Evolutionary conservation across 768 basidiomycete species (phyloP).

Genomic region (Psilocybe tampanensis): DNA sequence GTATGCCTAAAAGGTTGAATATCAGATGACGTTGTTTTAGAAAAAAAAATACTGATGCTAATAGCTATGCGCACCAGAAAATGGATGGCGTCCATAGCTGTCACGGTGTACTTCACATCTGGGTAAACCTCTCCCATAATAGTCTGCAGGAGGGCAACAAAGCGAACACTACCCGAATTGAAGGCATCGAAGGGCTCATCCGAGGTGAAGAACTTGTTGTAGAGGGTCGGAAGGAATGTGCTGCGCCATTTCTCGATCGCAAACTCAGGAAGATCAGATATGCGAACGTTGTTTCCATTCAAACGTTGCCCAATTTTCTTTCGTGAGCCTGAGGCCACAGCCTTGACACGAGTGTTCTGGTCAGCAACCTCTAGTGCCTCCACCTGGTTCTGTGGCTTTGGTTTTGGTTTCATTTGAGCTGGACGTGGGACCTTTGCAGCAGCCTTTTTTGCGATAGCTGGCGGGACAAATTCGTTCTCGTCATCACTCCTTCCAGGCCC

Average conservation of each 20-base stretch:
- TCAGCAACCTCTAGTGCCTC: too few species aligned
- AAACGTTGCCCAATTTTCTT: background rate
- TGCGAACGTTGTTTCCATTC: constrained; percentile 11
- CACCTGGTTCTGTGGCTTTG: too few species aligned
- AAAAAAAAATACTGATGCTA: background rate
- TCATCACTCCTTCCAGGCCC: too few species aligned
- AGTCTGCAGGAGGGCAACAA: constrained; percentile 14
- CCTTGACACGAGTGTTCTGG: background rate
- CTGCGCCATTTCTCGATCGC: constrained; percentile 5
- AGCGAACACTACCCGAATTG: constrained; percentile 6
- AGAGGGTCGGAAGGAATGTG: constrained; percentile 17
- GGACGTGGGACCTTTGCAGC: too few species aligned
- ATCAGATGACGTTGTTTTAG: too few species aligned
- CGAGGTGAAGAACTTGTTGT: constrained; percentile 19
- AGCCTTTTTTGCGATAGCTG: too few species aligned
- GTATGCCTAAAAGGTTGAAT: constrained; percentile 13
- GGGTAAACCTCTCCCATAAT: constrained; percentile 15
- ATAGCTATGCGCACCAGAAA: constrained; percentile 6
- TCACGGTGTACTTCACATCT: constrained; percentile 6
- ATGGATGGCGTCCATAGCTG: constrained; percentile 7
- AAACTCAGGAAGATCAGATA: constrained; percentile 17
- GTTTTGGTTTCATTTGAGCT: too few species aligned
- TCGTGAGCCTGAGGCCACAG: background rate
- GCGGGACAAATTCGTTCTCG: too few species aligned
- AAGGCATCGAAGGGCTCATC: constrained; percentile 13